Base-by-base conservation (phyloP, 2,329 filamentous ascomycete species). In the Thielaviopsis populi region DNA sequence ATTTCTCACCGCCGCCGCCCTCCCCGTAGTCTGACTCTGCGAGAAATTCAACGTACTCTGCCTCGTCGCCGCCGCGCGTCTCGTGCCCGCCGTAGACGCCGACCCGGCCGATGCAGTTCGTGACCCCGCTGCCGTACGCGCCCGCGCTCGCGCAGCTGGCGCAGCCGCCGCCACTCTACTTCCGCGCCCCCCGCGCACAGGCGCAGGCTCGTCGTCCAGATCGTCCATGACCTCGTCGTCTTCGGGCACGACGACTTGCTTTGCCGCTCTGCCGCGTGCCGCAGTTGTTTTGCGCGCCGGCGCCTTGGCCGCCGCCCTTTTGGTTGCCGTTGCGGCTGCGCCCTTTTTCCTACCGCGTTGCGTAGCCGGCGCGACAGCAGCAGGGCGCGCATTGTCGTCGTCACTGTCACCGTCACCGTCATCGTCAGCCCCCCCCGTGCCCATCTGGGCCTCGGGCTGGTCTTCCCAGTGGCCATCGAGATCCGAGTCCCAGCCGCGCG, bases 401-500 rank as follows among this genome's bases (percentile, higher is more conserved):
- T 60, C 72, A 74, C 54, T 73, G 72, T 3, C 73, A 11, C 72
- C 72, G 73, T 0, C 71, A 69, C 66, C 71, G 69, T 59, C 72
- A 74, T 53, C 73, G 72, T 3, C 73, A 61, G 13, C 75, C 50
- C 81, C 78, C 37, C 79, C 78, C 15, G 79, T 79, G 17, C 80
- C 79, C 37, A 63, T 17, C 17, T 59, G n/a, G 7, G 75, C 88
- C 7, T 82, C 85, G 0, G 88, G 83, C 65, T 90, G 84, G 59
- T 94, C 87, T 66, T 87, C 87, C 91, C 92, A 97, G 61, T 80
- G 80, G 0, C 91, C 94, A 60, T 96, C 87, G 30, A 91, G 76
- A 68, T 97, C 92, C n/a, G 84, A 89, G 70, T 97, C 90, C 91
- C 91, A 97, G 1, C 79, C 79, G 11, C 83, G 81, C 0, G 89